Base-by-base conservation (phyloP, 2,329 filamentous ascomycete genomes). In the Elsinoe batatas region DNA sequence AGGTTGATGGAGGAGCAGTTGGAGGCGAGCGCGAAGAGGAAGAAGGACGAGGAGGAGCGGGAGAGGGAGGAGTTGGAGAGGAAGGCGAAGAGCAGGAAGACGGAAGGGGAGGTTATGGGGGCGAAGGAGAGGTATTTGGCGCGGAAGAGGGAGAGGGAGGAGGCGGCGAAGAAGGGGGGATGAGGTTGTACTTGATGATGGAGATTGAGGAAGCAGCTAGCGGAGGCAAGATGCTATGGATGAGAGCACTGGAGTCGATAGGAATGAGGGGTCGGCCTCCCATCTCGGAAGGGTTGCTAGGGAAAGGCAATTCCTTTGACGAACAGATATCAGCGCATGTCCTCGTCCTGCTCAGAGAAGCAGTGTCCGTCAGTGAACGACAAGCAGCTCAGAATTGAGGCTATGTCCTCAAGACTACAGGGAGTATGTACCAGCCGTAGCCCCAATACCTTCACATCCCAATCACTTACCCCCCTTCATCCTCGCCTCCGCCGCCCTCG, bases 401-500 rank as follows among this genome's bases (percentile, higher is more conserved):
- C 26, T 5, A 6, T 26, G 7, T 30, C 7, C 2, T 30, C 26
- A 30, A 30, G 26, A 40, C 37, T 18, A n/a, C 13, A n/a, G 37
- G 36, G n/a, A n/a, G 3, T 40, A n/a, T 5, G n/a, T 13, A 15
- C 32, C 46, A 11, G 26, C 13, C n/a, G 13, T 35, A 17, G n/a
- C 26, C 32, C 15, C 32, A n/a, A 8, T 30, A 18, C 22, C 7
- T 11, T 33, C 3, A 36, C 11, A n/a, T 35, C 46, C 18, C 26
- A 5, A 44, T 44, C 20, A 44, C 18, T 26, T 26, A 11, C 37
- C 37, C 40, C 79, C 78, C 71, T 79, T 83, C 58, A 96, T 78
- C 66, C 91, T 82, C 73, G 91, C 91, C 71, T 97, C 93, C 0
- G 91, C 91, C 7, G 93, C 93, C 64, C 91, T 82, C 3, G 93